Conservation (phyloP, 1,139 yeast genomes). For the Geotrichum klebahnii region DNA sequence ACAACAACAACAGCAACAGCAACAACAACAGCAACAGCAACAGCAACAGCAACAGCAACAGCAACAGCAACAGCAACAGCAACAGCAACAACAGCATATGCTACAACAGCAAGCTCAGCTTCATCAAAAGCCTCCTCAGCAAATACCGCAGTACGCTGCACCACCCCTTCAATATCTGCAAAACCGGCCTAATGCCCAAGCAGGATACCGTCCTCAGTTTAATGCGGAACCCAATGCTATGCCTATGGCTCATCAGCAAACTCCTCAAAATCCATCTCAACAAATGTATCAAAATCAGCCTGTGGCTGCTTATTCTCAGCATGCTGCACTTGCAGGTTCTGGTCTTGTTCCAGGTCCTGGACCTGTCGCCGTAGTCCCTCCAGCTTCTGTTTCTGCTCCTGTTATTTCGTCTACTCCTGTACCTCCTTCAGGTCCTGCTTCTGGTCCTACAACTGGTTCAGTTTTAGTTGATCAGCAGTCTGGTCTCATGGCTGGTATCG, state of each 20-base stretch:
- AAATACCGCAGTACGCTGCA: constrained; percentile 21
- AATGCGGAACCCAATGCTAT: background rate
- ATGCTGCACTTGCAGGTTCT: background rate
- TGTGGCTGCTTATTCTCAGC: constrained; percentile 1
- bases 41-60: constrained; percentile 22
- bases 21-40: constrained; percentile 22
- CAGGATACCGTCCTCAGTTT: constrained; percentile 15
- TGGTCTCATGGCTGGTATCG: too few species aligned
- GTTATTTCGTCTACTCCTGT: too few species aligned
- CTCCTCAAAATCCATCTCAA: background rate
- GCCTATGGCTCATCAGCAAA: background rate
- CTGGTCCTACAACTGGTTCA: too few species aligned
- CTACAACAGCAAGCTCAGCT: constrained; percentile 11
- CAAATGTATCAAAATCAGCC: background rate
- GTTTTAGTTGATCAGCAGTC: too few species aligned
- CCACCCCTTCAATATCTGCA: constrained; percentile 26
- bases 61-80: constrained; percentile 14
- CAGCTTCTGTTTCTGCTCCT: too few species aligned
- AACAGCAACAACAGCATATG: too few species aligned
- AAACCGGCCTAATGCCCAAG: constrained; percentile 24
- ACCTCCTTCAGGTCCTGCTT: too few species aligned
- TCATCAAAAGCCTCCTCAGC: constrained; percentile 20
- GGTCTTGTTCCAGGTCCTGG: too few species aligned
- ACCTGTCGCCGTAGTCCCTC: too few species aligned
- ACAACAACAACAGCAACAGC: constrained; percentile 22